Evolutionary conservation across 306 rosid genomes (phyloP), one percentile per base, ranked within the genome.

Genomic region (Sindora glabra): DNA sequence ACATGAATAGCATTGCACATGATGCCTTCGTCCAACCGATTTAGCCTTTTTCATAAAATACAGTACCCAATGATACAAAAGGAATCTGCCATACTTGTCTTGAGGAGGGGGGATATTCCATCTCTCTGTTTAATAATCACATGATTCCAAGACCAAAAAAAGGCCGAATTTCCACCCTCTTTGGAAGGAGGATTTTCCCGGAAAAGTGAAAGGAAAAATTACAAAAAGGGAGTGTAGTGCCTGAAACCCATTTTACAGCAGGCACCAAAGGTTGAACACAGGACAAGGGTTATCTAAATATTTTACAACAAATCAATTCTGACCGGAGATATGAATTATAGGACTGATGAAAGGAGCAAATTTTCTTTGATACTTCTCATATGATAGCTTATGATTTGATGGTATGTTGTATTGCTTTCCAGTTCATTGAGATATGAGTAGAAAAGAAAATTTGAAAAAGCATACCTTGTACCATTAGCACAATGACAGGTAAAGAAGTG

Each of bases 151-250:
- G 67, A 46, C 34, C 55, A 54, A 56, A 48, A 68, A 10, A 62
- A 50, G 69, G n/a, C n/a, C n/a, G n/a, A n/a, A n/a, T n/a, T n/a
- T n/a, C 48, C 24, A 62, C 56, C 56, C 49, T 56, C 51, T 42
- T 54, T 71, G 18, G 16, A 12, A 66, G 48, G 42, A 38, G 44
- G 12, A 34, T 57, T 15, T 24, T 69, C 79, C 47, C 50, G 21
- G 54, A 11, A 44, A 64, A 64, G 45, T 45, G 59, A 58, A 68
- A 61, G 59, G 22, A 45, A 62, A 47, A 61, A 25, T n/a, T n/a
- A 67, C 38, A 19, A 13, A 18, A 30, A 32, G n/a, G n/a, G n/a
- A n/a, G n/a, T n/a, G n/a, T n/a, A n/a, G 38, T 36, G 25, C 57
- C 42, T 51, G 7, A 34, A 57, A 39, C 10, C 17, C 14, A 27